Percentiles rank a stretch among this genome's conserved stretches.
Evolutionary conservation across 179 eudicot species (phyloP).

Genomic region (Actinidia arguta): DNA sequence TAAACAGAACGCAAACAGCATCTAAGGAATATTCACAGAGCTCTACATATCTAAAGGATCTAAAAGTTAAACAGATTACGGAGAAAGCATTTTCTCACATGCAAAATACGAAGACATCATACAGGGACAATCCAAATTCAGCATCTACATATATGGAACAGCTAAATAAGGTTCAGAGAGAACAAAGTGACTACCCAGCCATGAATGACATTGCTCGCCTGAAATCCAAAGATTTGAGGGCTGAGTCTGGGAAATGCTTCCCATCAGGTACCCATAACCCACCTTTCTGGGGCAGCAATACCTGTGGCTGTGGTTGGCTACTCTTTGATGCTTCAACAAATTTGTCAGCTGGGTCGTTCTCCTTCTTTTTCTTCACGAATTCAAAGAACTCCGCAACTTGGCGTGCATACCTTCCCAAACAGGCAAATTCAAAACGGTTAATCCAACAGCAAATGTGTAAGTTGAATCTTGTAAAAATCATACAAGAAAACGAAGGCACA

Average conservation of each 20-base stretch:
- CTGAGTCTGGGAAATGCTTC: constrained; percentile 51
- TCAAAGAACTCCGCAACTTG: constrained; percentile 96
- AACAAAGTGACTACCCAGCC: constrained; percentile 38
- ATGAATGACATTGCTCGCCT: constrained; percentile 63
- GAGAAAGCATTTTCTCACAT: not conserved
- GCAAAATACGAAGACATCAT: not conserved
- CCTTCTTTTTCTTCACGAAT: constrained; percentile 89
- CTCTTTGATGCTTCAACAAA: constrained; percentile 34
- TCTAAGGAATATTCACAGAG: not conserved
- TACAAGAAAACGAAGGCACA: not conserved
- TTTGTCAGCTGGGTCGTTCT: constrained; percentile 46
- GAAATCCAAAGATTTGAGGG: constrained; percentile 68
- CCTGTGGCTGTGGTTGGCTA: constrained; percentile 37
- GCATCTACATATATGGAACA: not conserved
- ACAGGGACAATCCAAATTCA: not conserved
- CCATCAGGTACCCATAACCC: constrained; percentile 73
- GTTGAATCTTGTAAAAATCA: not conserved
- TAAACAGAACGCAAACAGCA: not conserved
- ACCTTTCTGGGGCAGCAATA: constrained; percentile 55
- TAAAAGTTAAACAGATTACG: not conserved
- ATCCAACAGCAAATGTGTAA: not conserved
- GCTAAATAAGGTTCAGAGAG: not conserved
- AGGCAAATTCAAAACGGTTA: not conserved
- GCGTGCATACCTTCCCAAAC: constrained; percentile 78
- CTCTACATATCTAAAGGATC: not conserved